phyloP scores from a whole-genome alignment of 192 early-diverging fungal species.

The Backusella tarrabulga region DNA sequence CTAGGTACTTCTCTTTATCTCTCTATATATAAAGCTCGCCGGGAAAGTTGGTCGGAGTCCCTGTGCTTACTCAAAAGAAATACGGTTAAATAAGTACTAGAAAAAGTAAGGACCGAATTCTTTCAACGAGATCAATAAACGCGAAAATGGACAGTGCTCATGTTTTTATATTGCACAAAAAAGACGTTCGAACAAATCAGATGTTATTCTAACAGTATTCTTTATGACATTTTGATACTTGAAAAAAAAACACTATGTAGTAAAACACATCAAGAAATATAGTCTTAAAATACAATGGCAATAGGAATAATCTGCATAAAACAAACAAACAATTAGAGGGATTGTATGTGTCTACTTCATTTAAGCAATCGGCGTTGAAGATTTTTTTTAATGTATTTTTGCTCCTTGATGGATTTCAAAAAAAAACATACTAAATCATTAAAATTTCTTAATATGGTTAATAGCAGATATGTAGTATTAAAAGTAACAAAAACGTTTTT shows the following conservation, averaged over 20 bases:
- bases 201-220: neutral
- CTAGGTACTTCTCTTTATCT: neutral
- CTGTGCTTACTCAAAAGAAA: neutral
- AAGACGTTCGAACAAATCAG: neutral
- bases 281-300: neutral
- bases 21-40: neutral
- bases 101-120: neutral
- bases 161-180: neutral
- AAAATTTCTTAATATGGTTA: neutral
- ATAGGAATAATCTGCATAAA: neutral
- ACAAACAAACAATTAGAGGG: neutral
- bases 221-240: neutral
- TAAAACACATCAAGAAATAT: neutral
- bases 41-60: neutral
- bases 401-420: neutral
- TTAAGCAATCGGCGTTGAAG: neutral
- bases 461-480: neutral
- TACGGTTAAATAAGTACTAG: neutral
- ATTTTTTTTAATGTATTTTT: neutral
- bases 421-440: neutral
- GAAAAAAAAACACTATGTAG: too few species aligned
- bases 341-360: neutral
- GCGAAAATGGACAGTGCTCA: neutral
- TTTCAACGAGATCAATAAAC: neutral
- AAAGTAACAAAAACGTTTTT: neutral